Base-by-base conservation (phyloP, 1,284 basidiomycete species). In the Chalciporus piperatoides region DNA sequence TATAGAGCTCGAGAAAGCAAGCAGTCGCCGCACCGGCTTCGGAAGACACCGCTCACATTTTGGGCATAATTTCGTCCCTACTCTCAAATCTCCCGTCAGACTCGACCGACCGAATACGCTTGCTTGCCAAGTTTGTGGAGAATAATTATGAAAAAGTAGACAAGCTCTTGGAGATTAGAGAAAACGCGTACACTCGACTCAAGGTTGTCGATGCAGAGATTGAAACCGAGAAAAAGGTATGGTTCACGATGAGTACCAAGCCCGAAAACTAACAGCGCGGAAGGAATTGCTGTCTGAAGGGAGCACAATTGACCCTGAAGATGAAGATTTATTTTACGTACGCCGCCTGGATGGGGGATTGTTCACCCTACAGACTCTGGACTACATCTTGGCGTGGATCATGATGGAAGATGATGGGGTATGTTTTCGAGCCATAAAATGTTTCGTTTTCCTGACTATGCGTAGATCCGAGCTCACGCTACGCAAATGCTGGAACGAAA, bases 371-470 rank as follows among this genome's bases (percentile, higher is more conserved):
- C 96, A 99, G 63, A 89, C 86, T 14, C 80, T 91, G 19, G 96
- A 98, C 68, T 97, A 95, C 56, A 86, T 97, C 44, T 69, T 98
- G 24, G 94, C 90, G 1, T 99, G 97, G 97, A 70, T 98, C 24
- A 80, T 83, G 50, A 97, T 98, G 93, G 97, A 99, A 71, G 97
- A 99, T 60, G 97, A 99, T 60, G 97, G 94, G 27, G 93, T 95
- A 71, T 53, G 89, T 54, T 28, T 28, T 33, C 44, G 40, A 28
- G 27, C 11, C 4, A 9, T 41, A 39, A 30, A 14, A 19, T n/a
- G 28, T 24, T 10, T 21, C 33, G 37, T 15, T 48, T 35, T 40
- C 32, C 59, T 59, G 36, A 65, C 23, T 17, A 10, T 39, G 52
- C 33, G n/a, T 56, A 92, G 90, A 79, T 89, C 48, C 83, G 82